Percentiles rank a stretch among this genome's conserved stretches.
These are phyloP conservation scores for Coemansia sp. DNA, from an alignment of 192 early-diverging fungal species.

Conservation along the genomic window DNA sequence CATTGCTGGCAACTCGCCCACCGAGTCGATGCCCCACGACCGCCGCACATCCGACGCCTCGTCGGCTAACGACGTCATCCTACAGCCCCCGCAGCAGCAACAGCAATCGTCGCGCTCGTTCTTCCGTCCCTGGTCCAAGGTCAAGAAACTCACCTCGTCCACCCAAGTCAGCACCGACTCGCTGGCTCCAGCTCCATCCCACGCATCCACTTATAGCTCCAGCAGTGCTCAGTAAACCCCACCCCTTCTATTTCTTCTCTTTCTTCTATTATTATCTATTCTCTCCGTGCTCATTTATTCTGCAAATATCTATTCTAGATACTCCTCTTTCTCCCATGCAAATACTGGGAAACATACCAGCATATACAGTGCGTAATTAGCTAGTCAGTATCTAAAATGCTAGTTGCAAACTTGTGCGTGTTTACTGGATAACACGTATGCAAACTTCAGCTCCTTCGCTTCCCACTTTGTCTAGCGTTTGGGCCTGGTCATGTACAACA, in stretches of 20 bases:
- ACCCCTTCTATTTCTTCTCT: background rate
- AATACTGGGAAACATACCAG: too few relatives aligned
- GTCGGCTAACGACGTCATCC: conserved; percentile 2
- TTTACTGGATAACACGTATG: too few relatives aligned
- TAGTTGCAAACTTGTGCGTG: too few relatives aligned
- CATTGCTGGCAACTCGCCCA: conserved; percentile 3
- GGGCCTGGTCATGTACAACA: too few relatives aligned
- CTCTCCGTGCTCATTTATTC: background rate
- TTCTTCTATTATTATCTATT: background rate
- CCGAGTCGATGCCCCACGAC: conserved; percentile 11
- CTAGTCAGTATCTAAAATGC: too few relatives aligned
- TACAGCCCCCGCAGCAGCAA: conserved; percentile 18
- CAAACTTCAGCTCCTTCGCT: too few relatives aligned
- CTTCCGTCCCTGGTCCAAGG: conserved; percentile 49
- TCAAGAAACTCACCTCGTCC: conserved; percentile 46
- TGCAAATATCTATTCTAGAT: background rate
- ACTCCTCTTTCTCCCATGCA: too few relatives aligned
- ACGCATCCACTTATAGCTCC: conserved; percentile 30
- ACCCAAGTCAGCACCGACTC: conserved; percentile 34
- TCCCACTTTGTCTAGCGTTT: too few relatives aligned
- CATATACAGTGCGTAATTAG: too few relatives aligned
- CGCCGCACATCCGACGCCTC: conserved; percentile 38
- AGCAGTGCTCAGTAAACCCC: conserved; percentile 7
- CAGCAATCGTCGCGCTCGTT: conserved; percentile 32
- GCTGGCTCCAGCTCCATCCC: conserved; percentile 32